phyloP scores from a whole-genome alignment of 1,284 basidiomycete genomes.

The Peniophora sp. region DNA sequence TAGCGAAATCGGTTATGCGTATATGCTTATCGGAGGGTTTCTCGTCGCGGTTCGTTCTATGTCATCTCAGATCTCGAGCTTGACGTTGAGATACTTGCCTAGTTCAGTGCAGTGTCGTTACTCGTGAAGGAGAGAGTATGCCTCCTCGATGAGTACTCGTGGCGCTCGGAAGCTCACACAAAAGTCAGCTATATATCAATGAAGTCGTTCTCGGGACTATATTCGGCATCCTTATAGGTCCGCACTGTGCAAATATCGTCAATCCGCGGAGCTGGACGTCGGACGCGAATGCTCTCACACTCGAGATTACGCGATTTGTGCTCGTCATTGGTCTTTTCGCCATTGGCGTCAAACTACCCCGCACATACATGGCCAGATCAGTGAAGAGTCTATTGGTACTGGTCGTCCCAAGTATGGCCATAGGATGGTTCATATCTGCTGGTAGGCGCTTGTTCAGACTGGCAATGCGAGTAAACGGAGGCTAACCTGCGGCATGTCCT shows the following conservation, averaged over 20 bases:
- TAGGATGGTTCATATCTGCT: conserved; percentile 68
- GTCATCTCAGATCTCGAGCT: neutral
- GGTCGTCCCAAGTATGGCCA: conserved; percentile 74
- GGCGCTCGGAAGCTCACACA: conserved; percentile 1
- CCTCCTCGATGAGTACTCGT: conserved; percentile 46
- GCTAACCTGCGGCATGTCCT: conserved; percentile 26
- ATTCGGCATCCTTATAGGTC: conserved; percentile 70
- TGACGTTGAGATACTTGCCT: neutral
- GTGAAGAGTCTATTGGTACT: conserved; percentile 51
- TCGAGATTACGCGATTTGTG: conserved; percentile 71
- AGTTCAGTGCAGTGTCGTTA: conserved; percentile 79
- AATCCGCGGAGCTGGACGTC: conserved; percentile 72
- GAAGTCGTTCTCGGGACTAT: conserved; percentile 88
- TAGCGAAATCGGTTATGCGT: conserved; percentile 40
- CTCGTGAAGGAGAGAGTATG: conserved; percentile 72
- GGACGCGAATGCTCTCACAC: conserved; percentile 52
- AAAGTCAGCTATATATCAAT: conserved; percentile 71
- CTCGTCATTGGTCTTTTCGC: conserved; percentile 66
- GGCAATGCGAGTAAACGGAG: neutral
- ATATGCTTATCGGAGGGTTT: conserved; percentile 73
- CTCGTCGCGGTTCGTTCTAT: conserved; percentile 46
- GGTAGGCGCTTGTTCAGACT: conserved; percentile 26
- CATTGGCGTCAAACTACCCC: conserved; percentile 69
- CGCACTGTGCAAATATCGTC: conserved; percentile 69
- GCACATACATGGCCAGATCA: conserved; percentile 59